phyloP scores from a whole-genome alignment of 805 yeast genomes.

The Brettanomyces anomalus region DNA sequence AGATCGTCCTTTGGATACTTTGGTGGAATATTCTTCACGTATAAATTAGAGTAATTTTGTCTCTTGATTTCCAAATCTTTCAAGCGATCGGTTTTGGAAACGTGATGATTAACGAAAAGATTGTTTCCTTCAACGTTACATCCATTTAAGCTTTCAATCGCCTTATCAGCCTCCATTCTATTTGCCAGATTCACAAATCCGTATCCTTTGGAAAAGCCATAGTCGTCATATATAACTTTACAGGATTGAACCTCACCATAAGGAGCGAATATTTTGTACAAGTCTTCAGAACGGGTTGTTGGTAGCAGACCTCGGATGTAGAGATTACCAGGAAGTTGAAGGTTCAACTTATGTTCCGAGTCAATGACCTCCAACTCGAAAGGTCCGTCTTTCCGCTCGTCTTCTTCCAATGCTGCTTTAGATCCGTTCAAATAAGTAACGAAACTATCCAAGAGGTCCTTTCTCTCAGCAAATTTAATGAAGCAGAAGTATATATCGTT shows the following conservation, averaged over 20 bases:
- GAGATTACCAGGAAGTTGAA: constrained; percentile 41
- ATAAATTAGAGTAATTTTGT: constrained; percentile 43
- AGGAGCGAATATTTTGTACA: constrained; percentile 28
- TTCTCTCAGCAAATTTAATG: constrained; percentile 12
- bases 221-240: constrained; percentile 39
- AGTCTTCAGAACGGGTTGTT: constrained; percentile 28
- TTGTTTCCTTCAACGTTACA: constrained; percentile 21
- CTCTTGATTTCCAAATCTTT: constrained; percentile 35
- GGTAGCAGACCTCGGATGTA: constrained; percentile 43
- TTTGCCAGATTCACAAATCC: constrained; percentile 62
- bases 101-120: constrained; percentile 52
- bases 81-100: constrained; percentile 54
- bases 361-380: constrained; percentile 10
- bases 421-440: constrained; percentile 6
- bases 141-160: constrained; percentile 37
- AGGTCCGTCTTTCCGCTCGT: constrained; percentile 2
- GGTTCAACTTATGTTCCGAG: constrained; percentile 11
- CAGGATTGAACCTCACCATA: constrained; percentile 37
- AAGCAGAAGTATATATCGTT: constrained; percentile 9
- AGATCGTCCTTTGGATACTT: constrained; percentile 30
- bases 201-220: constrained; percentile 38
- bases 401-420: neutral
- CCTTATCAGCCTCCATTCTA: constrained; percentile 50
- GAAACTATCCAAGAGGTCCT: constrained; percentile 10
- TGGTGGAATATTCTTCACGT: constrained; percentile 42